These are phyloP conservation scores for Xylaria venustula DNA, from an alignment of 495 filamentous ascomycete genomes.

Conservation along the genomic window DNA sequence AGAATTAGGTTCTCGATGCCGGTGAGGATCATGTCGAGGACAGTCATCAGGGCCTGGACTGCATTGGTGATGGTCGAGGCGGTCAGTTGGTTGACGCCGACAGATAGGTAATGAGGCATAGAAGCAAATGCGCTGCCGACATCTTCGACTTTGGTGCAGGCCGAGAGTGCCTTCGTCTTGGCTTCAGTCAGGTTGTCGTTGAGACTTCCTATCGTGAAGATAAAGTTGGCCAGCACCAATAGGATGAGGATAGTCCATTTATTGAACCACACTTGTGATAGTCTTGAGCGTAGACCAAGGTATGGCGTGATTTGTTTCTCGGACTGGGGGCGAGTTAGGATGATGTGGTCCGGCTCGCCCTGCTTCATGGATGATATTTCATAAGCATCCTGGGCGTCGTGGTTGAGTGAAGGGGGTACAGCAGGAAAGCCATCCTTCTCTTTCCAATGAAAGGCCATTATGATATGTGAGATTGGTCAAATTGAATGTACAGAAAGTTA, in stretches of 20 bases:
- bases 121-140: conserved; percentile 95
- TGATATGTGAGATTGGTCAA: neutral
- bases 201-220: conserved; percentile 70
- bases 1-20: conserved; percentile 83
- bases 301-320: conserved; percentile 72
- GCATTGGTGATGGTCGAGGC: conserved; percentile 74
- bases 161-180: conserved; percentile 74
- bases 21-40: conserved; percentile 74
- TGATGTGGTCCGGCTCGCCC: neutral
- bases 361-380: conserved; percentile 11
- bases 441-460: conserved; percentile 19
- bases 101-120: conserved; percentile 90
- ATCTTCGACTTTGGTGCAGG: conserved; percentile 89
- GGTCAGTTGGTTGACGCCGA: conserved; percentile 83
- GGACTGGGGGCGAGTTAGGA: conserved; percentile 17
- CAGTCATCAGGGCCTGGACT: conserved; percentile 70
- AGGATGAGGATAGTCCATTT: conserved; percentile 90
- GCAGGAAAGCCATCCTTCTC: conserved; percentile 30
- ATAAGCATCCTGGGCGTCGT: conserved; percentile 23
- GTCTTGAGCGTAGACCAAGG: conserved; percentile 80
- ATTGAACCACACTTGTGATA: conserved; percentile 97
- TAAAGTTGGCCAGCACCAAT: conserved; percentile 74
- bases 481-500: neutral
- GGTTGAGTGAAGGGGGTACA: conserved; percentile 24
- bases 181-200: conserved; percentile 72